Evolutionary conservation across 2,329 filamentous ascomycete genomes (phyloP), one percentile per base, ranked within the genome.

Genomic region (Leptographium galeiforme): DNA sequence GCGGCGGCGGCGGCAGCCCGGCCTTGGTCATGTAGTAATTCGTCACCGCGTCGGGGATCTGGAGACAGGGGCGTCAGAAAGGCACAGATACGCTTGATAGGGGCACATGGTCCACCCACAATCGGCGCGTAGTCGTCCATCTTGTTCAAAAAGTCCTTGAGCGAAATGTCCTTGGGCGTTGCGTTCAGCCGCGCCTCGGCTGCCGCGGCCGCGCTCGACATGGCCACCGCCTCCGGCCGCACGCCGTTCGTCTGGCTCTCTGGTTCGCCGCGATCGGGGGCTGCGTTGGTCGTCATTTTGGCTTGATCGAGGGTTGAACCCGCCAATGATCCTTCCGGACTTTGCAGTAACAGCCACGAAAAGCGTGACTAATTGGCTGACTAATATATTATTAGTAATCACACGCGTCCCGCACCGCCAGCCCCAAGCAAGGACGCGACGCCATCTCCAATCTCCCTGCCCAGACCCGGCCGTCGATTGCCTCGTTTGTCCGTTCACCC

Each of bases 81-180:
- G 44, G 14, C 7, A 40, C 10, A 43, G 13, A 13, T n/a, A 25
- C 25, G 25, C 25, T 25, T 25, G 2, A 39, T 4, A 40, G 32
- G 4, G 25, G 43, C 25, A 32, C 12, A 12, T 5, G 25, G 25
- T 25, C 25, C 25, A 45, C 39, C 1, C 78, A 96, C 90, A 63
- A 98, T 95, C 12, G 93, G 93, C 56, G 93, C 89, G 70, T 93
- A 97, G 63, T 98, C 93, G 66, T 98, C 93, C 85, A 98, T 97
- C 75, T 95, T 96, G 59, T 79, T 79, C 18, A 98, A 70, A 65
- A 98, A 96, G 69, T 97, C 91, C 64, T 90, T 86, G 59, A 98
- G 72, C 41, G 87, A 95, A 19, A 85, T 84, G 70, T 98, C 93
- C 70, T 97, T 97, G 66, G 89, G 88, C 51, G 84, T 84, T 3